phyloP scores from a whole-genome alignment of 805 yeast genomes.

The Isabelozyma heimii region DNA sequence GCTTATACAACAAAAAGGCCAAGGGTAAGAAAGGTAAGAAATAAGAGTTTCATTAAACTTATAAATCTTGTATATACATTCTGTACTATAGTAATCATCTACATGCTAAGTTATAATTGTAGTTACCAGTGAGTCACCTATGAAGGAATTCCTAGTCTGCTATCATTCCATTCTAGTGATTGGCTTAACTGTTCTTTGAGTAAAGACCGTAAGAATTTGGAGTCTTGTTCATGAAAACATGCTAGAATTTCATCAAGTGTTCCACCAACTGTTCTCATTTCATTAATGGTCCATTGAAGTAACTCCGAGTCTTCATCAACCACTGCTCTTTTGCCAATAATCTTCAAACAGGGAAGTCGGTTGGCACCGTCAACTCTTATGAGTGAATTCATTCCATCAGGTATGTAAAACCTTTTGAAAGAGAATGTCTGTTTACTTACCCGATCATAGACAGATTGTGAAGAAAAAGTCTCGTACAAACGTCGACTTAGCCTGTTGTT shows the following conservation, averaged over 20 bases:
- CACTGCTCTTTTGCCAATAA: conserved; percentile 21
- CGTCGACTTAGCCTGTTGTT: conserved; percentile 3
- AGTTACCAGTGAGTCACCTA: background rate
- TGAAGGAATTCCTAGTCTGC: background rate
- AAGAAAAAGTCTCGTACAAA: conserved; percentile 10
- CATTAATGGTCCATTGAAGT: conserved; percentile 28
- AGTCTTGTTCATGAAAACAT: background rate
- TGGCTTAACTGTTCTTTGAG: background rate
- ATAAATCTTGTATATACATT: conserved; percentile 2
- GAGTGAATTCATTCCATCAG: conserved; percentile 13
- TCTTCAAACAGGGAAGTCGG: conserved; percentile 15
- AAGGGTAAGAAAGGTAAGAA: conserved; percentile 41
- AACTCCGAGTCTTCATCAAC: conserved; percentile 17
- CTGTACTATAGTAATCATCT: background rate
- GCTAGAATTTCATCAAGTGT: conserved; percentile 13
- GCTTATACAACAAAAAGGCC: conserved; percentile 46
- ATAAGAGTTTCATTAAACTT: conserved; percentile 7
- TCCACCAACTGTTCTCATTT: conserved; percentile 27
- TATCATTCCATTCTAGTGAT: no score
- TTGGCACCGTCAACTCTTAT: conserved; percentile 11
- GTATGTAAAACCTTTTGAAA: conserved; percentile 16
- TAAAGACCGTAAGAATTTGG: background rate
- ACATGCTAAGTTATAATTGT: background rate
- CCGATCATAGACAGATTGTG: background rate
- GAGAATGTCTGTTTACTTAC: conserved; percentile 5